Evolutionary conservation across 306 rosid genomes (phyloP).

Genomic region (Carpinus fangiana): DNA sequence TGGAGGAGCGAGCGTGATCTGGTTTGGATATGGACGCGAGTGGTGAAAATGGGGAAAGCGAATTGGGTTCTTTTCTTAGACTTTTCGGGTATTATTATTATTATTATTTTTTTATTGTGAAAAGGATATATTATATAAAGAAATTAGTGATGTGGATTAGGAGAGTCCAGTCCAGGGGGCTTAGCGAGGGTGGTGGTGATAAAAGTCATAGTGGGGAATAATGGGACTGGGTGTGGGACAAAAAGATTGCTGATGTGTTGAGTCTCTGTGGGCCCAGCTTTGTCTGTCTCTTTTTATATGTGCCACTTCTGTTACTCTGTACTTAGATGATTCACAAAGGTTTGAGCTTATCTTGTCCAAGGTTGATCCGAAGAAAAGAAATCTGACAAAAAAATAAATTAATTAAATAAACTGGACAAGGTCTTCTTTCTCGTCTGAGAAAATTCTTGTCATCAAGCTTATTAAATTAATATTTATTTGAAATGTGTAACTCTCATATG

Average conservation of each 20-base stretch:
- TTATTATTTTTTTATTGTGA: not conserved
- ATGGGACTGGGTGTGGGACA: slow-evolving; percentile 2
- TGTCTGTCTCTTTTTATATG: not conserved
- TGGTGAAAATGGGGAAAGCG: not conserved
- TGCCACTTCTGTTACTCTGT: not conserved
- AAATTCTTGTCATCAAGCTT: too few species aligned
- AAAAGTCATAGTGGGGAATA: slow-evolving; percentile 7
- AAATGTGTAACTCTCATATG: too few species aligned
- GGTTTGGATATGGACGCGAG: not conserved
- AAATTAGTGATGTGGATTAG: not conserved
- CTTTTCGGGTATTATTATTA: not conserved
- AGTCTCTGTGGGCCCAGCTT: slow-evolving; percentile 12
- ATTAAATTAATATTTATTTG: too few species aligned
- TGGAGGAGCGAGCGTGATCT: not conserved
- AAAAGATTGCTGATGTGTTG: not conserved
- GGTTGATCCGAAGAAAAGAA: not conserved
- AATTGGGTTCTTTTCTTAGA: slow-evolving; percentile 16
- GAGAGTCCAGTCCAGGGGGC: not conserved
- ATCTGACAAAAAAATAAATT: not conserved
- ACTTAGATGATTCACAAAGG: not conserved
- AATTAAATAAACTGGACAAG: not conserved
- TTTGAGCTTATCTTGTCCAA: not conserved
- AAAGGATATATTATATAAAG: not conserved
- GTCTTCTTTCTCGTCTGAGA: too few species aligned
- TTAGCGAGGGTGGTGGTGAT: not conserved